These are phyloP conservation scores for Fusarium penzigii DNA, from an alignment of 2,329 filamentous ascomycete genomes.

Conservation along the genomic window DNA sequence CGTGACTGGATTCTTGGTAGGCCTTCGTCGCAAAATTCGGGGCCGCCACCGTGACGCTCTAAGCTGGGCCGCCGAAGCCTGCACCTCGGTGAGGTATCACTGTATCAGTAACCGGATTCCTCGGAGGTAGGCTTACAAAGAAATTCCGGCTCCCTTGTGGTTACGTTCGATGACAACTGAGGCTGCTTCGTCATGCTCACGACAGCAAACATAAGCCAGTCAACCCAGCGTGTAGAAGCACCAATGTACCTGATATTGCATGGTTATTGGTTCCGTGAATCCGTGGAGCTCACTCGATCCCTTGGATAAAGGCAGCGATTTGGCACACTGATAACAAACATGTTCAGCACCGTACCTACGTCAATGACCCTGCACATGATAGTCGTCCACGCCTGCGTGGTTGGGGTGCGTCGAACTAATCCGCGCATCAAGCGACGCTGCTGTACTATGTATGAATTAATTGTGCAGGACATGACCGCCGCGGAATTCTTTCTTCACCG, in stretches of 20 bases:
- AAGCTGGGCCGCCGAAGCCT: slow-evolving; percentile 22
- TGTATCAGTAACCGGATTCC: slow-evolving; percentile 22
- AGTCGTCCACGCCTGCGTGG: no score
- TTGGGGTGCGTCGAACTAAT: neutral
- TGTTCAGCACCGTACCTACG: no score
- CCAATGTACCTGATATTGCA: neutral
- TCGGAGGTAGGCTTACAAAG: slow-evolving; percentile 23
- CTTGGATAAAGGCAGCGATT: no score
- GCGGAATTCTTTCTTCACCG: slow-evolving; percentile 6
- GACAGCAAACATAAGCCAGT: slow-evolving; percentile 2
- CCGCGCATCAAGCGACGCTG: neutral
- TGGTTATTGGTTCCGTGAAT: neutral
- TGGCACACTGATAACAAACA: no score
- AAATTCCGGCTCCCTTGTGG: slow-evolving; percentile 8
- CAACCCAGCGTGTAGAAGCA: neutral
- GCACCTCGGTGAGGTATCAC: slow-evolving; percentile 27
- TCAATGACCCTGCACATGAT: no score
- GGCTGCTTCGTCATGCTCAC: slow-evolving; percentile 26
- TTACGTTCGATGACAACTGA: slow-evolving; percentile 18
- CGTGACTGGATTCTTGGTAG: slow-evolving; percentile 1
- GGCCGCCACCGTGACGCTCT: slow-evolving; percentile 18
- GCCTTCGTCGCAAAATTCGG: slow-evolving; percentile 7
- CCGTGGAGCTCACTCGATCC: no score
- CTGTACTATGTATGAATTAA: no score
- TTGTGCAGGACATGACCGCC: neutral